phyloP scores from a whole-genome alignment of 1,284 basidiomycete species.

The Ustilago nuda region DNA sequence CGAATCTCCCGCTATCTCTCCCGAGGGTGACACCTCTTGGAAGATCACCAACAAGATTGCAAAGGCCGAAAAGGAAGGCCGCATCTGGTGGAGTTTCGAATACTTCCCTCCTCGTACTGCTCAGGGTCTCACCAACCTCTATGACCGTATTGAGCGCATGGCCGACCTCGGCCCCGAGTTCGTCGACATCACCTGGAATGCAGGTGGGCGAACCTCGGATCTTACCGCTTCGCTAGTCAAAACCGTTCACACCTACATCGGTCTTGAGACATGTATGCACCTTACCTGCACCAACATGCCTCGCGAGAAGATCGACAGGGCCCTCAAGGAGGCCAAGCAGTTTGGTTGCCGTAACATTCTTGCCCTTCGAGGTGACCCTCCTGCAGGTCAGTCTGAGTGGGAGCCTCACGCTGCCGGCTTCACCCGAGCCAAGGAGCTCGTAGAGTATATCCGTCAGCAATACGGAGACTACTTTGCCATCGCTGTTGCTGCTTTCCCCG shows the following conservation, averaged over 20 bases:
- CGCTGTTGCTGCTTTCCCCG: slow-evolving; percentile 71
- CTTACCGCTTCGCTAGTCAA: slow-evolving; percentile 82
- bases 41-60: slow-evolving; percentile 68
- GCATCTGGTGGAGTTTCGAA: slow-evolving; percentile 77
- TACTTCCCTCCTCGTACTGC: slow-evolving; percentile 95
- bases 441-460: slow-evolving; percentile 64
- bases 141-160: slow-evolving; percentile 97
- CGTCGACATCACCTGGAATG: slow-evolving; percentile 99
- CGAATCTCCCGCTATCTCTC: slow-evolving; percentile 21
- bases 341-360: slow-evolving; percentile 94
- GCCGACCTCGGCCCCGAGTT: slow-evolving; percentile 93
- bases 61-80: slow-evolving; percentile 65
- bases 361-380: slow-evolving; percentile 80
- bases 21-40: slow-evolving; percentile 53
- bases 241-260: slow-evolving; percentile 73
- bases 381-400: slow-evolving; percentile 72
- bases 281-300: slow-evolving; percentile 76
- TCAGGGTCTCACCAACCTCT: slow-evolving; percentile 74
- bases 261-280: slow-evolving; percentile 69
- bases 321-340: slow-evolving; percentile 89
- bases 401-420: slow-evolving; percentile 66
- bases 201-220: slow-evolving; percentile 83
- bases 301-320: slow-evolving; percentile 89
- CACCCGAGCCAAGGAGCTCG: slow-evolving; percentile 64
- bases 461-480: slow-evolving; percentile 69